Percentiles rank a stretch among this genome's conserved stretches.
These are phyloP conservation scores for Lathyrus tuberosus DNA, from an alignment of 306 rosid species.

Conservation along the genomic window DNA sequence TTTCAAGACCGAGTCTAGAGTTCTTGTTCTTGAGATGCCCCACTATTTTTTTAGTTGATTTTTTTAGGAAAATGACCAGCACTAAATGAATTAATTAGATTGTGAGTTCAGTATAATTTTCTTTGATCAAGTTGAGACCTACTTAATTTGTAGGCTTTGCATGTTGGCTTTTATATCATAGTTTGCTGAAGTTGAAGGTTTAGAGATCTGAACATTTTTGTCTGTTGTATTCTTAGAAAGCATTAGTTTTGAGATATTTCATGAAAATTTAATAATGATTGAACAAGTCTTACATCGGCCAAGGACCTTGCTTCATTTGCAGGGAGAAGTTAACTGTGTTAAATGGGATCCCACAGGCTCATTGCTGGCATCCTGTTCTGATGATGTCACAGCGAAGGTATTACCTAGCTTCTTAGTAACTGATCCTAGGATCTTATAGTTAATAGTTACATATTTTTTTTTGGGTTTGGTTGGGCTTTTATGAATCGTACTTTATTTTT, in stretches of 20 bases:
- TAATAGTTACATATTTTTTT: not conserved
- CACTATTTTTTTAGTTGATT: constrained; percentile 19
- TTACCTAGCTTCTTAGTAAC: constrained; percentile 13
- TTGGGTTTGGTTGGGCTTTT: not conserved
- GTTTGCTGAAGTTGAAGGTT: constrained; percentile 32
- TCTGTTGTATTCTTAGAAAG: not conserved
- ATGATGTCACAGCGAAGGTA: constrained; percentile 93
- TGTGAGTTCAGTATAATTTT: constrained; percentile 10
- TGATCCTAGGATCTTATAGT: constrained; percentile 13
- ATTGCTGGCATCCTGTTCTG: constrained; percentile 92
- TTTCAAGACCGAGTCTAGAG: constrained; percentile 22
- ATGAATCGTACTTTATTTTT: not conserved
- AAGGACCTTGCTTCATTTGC: constrained; percentile 39
- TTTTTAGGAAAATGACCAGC: constrained; percentile 11
- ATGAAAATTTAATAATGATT: constrained; percentile 15
- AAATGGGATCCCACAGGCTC: constrained; percentile 98
- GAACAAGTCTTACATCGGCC: constrained; percentile 36
- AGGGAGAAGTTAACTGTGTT: constrained; percentile 97
- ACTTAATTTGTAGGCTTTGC: constrained; percentile 4
- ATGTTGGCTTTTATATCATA: constrained; percentile 19
- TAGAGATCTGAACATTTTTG: constrained; percentile 9
- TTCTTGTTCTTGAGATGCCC: constrained; percentile 3
- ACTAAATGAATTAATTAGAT: constrained; percentile 11
- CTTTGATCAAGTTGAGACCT: constrained; percentile 27
- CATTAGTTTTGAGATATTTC: constrained; percentile 11